These are phyloP conservation scores for Novymonas esmeraldas DNA, from an alignment of 208 protist genomes.

Conservation along the genomic window DNA sequence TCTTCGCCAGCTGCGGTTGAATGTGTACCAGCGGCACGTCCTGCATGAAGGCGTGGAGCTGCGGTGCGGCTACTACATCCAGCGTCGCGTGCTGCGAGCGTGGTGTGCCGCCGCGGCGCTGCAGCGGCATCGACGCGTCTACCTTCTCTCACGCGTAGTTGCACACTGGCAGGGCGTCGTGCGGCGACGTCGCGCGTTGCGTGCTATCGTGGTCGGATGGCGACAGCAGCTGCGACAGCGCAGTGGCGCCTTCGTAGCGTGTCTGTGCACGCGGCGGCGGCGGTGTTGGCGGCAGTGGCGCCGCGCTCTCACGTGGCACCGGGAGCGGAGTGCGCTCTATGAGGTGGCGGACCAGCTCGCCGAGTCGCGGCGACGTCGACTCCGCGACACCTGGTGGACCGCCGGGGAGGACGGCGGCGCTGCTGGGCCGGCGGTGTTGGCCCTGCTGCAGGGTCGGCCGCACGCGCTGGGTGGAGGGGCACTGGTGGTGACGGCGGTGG, in stretches of 20 bases:
- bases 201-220: constrained; percentile 11
- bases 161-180: constrained; percentile 36
- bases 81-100: constrained; percentile 43
- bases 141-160: constrained; percentile 13
- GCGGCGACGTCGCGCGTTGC: background rate
- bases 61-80: constrained; percentile 64
- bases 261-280: constrained; percentile 6
- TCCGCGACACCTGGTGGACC: too few species aligned
- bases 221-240: constrained; percentile 20
- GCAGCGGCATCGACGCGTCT: background rate
- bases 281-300: constrained; percentile 37
- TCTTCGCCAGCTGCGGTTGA: constrained; percentile 62
- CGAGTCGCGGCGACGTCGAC: background rate
- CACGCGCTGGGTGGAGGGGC: background rate
- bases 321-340: constrained; percentile 21
- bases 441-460: constrained; percentile 17
- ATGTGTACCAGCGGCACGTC: constrained; percentile 27
- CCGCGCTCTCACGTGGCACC: constrained; percentile 19
- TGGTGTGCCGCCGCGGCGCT: constrained; percentile 26
- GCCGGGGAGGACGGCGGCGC: too few species aligned
- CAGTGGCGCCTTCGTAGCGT: constrained; percentile 10
- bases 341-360: constrained; percentile 24
- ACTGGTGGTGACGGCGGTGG: constrained; percentile 24
- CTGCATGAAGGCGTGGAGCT: constrained; percentile 47
- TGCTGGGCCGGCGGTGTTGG: constrained; percentile 6